Base-by-base conservation (phyloP, 306 rosid species). In the Cajanus cajan region DNA sequence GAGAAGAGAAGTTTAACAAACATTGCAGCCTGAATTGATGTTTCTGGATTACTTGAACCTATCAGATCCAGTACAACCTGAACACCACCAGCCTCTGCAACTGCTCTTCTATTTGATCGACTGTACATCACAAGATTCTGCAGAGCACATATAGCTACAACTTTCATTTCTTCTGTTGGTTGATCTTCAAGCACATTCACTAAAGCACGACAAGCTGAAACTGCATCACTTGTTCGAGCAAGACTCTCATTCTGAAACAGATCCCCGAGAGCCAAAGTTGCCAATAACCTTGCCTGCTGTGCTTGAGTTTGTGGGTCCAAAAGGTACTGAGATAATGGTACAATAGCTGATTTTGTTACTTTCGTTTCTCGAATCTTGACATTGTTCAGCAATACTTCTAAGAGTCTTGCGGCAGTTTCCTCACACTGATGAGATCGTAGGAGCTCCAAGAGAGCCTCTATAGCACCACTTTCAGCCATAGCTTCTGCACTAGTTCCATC, bases 381-480 rank as follows among this genome's bases (percentile, higher is more conserved):
- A 39, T 96, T 93, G 90, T 96, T 96, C 79, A 96, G 80, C 89
- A 96, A 78, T 78, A 88, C 98, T 82, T 96, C 99, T 85, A 96
- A 86, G 77, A 96, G 92, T 83, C 99, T 89, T 59, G 99, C 98
- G 55, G 98, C 96, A 21, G 88, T 90, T 83, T 96, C 99, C 81
- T 96, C 99, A 61, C 94, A 90, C 83, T 93, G 99, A 85, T 96
- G 99, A 78, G 89, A 81, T 86, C 99, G 87, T 34, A 96, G 91
- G 85, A 93, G 96, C 80, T 96, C 99, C 85, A 96, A 89, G 71
- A 96, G 93, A 78, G 98, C 98, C 88, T 96, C 99, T 86, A 96
- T 88, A 75, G 99, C 99, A 80, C 99, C 99, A 80, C 99, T 92
- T 86, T 96, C 99, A n/a, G 99, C 94, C 99, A 96, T 96, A 84